Evolutionary conservation across 164 flowering plant genomes (phyloP).

Genomic region (Vitis cinerea): DNA sequence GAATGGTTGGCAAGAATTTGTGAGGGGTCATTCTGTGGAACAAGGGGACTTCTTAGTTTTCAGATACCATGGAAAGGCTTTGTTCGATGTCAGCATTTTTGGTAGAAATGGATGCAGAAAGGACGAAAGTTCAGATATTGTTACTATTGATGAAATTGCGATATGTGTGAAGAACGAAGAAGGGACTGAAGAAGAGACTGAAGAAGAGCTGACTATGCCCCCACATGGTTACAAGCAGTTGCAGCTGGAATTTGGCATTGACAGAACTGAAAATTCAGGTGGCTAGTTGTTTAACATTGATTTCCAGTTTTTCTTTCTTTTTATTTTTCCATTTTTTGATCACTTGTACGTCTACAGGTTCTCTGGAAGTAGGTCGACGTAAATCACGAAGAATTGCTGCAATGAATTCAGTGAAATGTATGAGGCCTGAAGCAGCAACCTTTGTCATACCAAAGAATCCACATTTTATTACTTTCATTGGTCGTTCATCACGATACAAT

Average conservation of each 20-base stretch:
- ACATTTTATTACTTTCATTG: conserved; percentile 4
- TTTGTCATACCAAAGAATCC: conserved; percentile 2
- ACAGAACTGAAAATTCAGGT: not conserved
- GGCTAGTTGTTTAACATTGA: conserved; percentile 6
- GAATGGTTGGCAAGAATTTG: conserved; percentile 30
- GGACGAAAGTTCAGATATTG: not conserved
- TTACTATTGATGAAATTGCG: not conserved
- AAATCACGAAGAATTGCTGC: not conserved
- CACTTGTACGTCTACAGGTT: not conserved
- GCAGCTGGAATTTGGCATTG: not conserved
- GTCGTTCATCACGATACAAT: not conserved
- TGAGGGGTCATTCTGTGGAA: conserved; percentile 14
- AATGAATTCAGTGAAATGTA: not conserved
- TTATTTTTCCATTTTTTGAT: not conserved
- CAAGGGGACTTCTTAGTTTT: conserved; percentile 28
- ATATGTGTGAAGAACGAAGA: conserved; percentile 6
- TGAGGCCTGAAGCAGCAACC: conserved; percentile 4
- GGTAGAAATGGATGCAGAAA: conserved; percentile 21
- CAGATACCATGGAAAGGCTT: conserved; percentile 7
- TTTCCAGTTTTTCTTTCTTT: not conserved
- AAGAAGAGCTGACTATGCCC: not conserved
- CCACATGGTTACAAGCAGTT: conserved; percentile 1
- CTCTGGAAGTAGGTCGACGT: not conserved
- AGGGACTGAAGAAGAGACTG: conserved; percentile 1
- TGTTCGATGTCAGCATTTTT: conserved; percentile 22